Base-by-base conservation (phyloP, 2,329 filamentous ascomycete species). In the Diaporthe ampelina region DNA sequence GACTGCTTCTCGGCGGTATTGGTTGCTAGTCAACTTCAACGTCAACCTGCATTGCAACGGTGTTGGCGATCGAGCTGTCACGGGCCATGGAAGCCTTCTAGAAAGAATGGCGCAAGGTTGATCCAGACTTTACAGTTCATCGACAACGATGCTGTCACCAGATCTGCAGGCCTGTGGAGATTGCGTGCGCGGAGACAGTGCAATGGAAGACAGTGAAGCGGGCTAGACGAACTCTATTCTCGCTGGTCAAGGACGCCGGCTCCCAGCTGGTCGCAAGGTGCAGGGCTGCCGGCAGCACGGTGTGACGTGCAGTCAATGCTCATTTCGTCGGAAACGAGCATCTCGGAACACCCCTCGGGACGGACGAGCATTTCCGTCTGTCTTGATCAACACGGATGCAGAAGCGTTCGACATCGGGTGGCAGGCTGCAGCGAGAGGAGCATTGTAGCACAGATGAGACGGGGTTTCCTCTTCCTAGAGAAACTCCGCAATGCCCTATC, bases 51-150 rank as follows among this genome's bases (percentile, higher is more conserved):
- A 68, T 54, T 68, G 63, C 48, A 68, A 68, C 63, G 63, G 48
- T 68, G 17, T 37, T 40, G 48, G 63, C 63, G 48, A 68, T 68
- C 48, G 48, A 68, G 63, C 63, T 68, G 63, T 40, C 63, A 54
- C 32, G 59, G 43, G 59, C 43, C 21, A 54, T 73, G 45, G 59
- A 73, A 73, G 59, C 43, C 35, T 73, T 73, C 71, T 73, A 68
- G 71, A 68, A 73, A 58, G 52, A 19, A 40, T 67, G 45, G 19
- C 59, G 65, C 59, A 73, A 73, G 71, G 59, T 73, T 73, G 26
- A 69, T 54, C 63, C 63, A 68, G 63, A 68, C 63, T 68, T 68
- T 68, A 68, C 63, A 54, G 45, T 68, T 68, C 63, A 68, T 26
- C 63, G 63, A 37, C 29, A 32, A 54, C 63, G 63, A 68, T 40